Evolutionary conservation across 2,329 filamentous ascomycete genomes (phyloP).

Genomic region (Trichoderma breve): DNA sequence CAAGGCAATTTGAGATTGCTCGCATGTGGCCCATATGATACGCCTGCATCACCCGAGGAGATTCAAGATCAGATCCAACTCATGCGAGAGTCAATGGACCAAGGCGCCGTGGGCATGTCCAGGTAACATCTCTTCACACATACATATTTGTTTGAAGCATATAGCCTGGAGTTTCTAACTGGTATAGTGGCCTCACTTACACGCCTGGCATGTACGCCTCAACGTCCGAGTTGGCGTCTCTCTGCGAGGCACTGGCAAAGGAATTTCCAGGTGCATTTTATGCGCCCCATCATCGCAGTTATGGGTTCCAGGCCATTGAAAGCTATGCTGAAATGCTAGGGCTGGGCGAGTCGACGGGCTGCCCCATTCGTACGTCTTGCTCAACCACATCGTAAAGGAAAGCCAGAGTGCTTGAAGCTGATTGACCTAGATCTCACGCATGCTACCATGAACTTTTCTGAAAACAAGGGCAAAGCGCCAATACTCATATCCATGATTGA

Average conservation of each 20-base stretch:
- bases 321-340: slow-evolving; percentile 28
- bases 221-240: slow-evolving; percentile 26
- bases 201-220: slow-evolving; percentile 31
- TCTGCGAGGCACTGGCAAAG: slow-evolving; percentile 25
- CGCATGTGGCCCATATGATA: slow-evolving; percentile 28
- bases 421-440: slow-evolving; percentile 25
- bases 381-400: not conserved
- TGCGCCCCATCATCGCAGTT: slow-evolving; percentile 29
- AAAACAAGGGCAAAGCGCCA: slow-evolving; percentile 27
- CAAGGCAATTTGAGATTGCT: slow-evolving; percentile 27
- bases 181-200: slow-evolving; percentile 26
- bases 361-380: slow-evolving; percentile 26
- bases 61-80: slow-evolving; percentile 26
- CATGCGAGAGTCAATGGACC: slow-evolving; percentile 24
- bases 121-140: slow-evolving; percentile 17
- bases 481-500: slow-evolving; percentile 26
- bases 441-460: slow-evolving; percentile 27
- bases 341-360: slow-evolving; percentile 26
- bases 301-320: slow-evolving; percentile 26
- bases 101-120: slow-evolving; percentile 28
- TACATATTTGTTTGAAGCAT: not conserved
- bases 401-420: not conserved
- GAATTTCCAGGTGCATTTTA: slow-evolving; percentile 27
- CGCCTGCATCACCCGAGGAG: slow-evolving; percentile 21
- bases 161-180: not conserved